Conservation (phyloP, 306 rosid genomes). For the Fagus crenata region DNA sequence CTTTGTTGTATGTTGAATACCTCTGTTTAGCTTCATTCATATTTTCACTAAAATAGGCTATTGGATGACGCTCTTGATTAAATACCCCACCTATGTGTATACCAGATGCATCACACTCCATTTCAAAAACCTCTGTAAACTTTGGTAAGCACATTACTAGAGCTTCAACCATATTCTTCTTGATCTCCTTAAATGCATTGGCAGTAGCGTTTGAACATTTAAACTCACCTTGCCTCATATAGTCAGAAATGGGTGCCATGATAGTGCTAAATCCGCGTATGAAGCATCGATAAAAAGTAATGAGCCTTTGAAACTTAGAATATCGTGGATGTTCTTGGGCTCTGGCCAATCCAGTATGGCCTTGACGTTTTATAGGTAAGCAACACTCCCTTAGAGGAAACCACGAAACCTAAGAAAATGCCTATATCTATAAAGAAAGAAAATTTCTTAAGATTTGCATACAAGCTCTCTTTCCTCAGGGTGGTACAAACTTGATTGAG, state of each 20-base stretch:
- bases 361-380: background rate
- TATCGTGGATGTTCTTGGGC: background rate
- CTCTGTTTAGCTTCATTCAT: constrained; percentile 16
- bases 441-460: background rate
- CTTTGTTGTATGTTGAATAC: background rate
- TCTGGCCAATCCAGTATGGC: background rate
- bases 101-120: background rate
- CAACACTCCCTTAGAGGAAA: background rate
- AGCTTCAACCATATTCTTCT: background rate
- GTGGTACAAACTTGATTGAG: background rate
- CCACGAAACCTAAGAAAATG: background rate
- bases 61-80: background rate
- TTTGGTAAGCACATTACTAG: background rate
- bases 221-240: background rate
- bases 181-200: background rate
- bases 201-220: background rate
- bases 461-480: background rate
- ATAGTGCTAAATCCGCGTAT: background rate
- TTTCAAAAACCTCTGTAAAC: background rate
- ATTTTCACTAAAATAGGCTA: constrained; percentile 12
- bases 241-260: background rate
- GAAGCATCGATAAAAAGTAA: background rate
- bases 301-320: background rate
- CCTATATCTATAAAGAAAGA: background rate
- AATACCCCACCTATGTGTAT: background rate